A percentile compares a stretch with the other conserved stretches of the same genome.
phyloP scores from a whole-genome alignment of 352 stramenopile species.

The Globisporangium spiculum region DNA sequence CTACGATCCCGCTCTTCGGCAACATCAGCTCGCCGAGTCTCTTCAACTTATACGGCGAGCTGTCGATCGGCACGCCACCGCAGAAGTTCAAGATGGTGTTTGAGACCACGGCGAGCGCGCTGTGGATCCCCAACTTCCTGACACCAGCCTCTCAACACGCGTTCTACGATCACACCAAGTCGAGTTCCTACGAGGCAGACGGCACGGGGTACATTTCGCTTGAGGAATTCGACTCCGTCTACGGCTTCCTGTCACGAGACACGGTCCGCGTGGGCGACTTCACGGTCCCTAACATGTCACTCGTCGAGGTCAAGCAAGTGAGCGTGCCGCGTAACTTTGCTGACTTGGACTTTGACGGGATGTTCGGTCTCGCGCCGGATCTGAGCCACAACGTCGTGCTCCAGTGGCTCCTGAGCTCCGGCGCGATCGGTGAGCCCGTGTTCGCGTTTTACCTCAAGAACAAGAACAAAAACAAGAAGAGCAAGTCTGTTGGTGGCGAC shows the following conservation, averaged over 20 bases:
- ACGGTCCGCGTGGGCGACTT: background rate
- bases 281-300: background rate
- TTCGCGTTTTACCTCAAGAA: slow-evolving; percentile 12
- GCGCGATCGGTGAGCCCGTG: slow-evolving; percentile 13
- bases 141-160: background rate
- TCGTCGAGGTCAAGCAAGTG: slow-evolving; percentile 6
- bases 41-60: slow-evolving; percentile 1
- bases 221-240: too few species aligned
- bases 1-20: slow-evolving; percentile 9
- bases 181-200: slow-evolving; percentile 13
- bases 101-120: background rate
- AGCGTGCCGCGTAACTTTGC: background rate
- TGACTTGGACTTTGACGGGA: background rate
- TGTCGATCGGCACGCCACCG: slow-evolving; percentile 13
- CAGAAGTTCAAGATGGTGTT: slow-evolving; percentile 11
- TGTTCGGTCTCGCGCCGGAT: slow-evolving; percentile 2
- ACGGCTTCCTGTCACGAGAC: slow-evolving; percentile 16
- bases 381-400: slow-evolving; percentile 4
- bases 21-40: background rate
- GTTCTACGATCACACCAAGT: slow-evolving; percentile 16
- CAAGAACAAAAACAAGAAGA: background rate
- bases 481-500: too few species aligned
- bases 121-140: slow-evolving; percentile 8
- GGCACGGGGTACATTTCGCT: background rate
- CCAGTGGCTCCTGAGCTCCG: slow-evolving; percentile 10